Evolutionary conservation across 345 rosid species (phyloP), one percentile per base, ranked within the genome.

Genomic region (Euphorbia pulcherrima): DNA sequence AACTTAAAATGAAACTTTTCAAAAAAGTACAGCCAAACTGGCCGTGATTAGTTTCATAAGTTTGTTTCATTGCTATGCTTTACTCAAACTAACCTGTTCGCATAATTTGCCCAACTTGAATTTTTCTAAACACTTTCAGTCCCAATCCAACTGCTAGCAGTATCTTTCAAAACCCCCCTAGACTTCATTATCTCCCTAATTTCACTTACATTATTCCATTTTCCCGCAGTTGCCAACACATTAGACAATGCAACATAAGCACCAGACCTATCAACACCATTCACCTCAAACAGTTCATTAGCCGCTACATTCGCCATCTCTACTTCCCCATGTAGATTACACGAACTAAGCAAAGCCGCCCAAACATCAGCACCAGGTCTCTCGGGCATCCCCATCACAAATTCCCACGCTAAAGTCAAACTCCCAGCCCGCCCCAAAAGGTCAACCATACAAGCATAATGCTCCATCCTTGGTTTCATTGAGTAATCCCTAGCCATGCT

Each of bases 381-480:
- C 83, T 86, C 83, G 1, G 90, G 88, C 78, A 93, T 89, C 41
- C 68, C 70, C 77, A 67, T 75, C 27, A 85, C 87, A 67, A 89
- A 77, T 48, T 84, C 80, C 79, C 93, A 86, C 8, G 96, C 97
- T 59, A 81, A 70, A 33, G 61, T 33, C 54, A 90, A 80, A 58
- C 82, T 82, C 68, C 96, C 96, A 27, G 94, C 83, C 1, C 98
- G 87, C 48, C 97, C 97, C 68, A 90, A 77, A 55, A 93, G 85
- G 79, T 93, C 98, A 63, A 90, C 96, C 89, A 87, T 82, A 73
- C 96, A 93, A 63, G 97, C 88, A 74, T 90, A 90, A 72, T 93
- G 98, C 80, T 90, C 92, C 98, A 90, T 84, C 67, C 81, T 82
- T 6, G 95, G 98, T 56, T 80, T 87, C 80, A 89, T 52, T 2